Conservation (phyloP, 2,329 filamentous ascomycete genomes). For the Verticillium nubilum region DNA sequence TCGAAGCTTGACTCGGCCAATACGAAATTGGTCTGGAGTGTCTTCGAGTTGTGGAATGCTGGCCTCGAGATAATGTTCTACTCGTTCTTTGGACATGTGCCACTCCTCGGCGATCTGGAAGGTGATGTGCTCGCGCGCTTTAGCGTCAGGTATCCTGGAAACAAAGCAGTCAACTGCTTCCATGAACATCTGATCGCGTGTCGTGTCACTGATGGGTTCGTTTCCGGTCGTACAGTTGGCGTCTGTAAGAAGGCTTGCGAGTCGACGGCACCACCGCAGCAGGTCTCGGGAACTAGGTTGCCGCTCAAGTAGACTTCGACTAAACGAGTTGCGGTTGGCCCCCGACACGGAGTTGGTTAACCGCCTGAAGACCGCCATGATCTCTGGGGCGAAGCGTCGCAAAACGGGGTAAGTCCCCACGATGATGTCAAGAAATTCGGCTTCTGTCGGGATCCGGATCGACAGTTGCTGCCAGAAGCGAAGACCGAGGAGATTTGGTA, state of each 20-base stretch:
- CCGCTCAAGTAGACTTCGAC: conserved; percentile 40
- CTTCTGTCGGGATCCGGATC: conserved; percentile 57
- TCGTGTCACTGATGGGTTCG: conserved; percentile 67
- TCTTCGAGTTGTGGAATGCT: conserved; percentile 68
- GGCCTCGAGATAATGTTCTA: conserved; percentile 68
- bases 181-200: conserved; percentile 80
- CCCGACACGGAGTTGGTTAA: conserved; percentile 36
- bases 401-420: conserved; percentile 65
- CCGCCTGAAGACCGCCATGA: conserved; percentile 53
- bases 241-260: conserved; percentile 61
- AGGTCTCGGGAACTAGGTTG: conserved; percentile 71
- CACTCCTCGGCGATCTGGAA: conserved; percentile 77
- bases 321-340: conserved; percentile 24
- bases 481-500: conserved; percentile 72
- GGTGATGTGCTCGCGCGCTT: conserved; percentile 55
- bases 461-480: conserved; percentile 81
- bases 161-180: conserved; percentile 92
- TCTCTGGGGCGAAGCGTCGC: conserved; percentile 52
- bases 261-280: conserved; percentile 82
- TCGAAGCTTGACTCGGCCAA: conserved; percentile 62
- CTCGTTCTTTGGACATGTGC: conserved; percentile 76
- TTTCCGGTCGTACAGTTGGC: conserved; percentile 56
- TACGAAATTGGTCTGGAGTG: conserved; percentile 48
- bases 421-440: conserved; percentile 73
- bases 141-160: conserved; percentile 66